Evolutionary conservation across 2,329 filamentous ascomycete species (phyloP).

Genomic region (Lecanicillium sp.): DNA sequence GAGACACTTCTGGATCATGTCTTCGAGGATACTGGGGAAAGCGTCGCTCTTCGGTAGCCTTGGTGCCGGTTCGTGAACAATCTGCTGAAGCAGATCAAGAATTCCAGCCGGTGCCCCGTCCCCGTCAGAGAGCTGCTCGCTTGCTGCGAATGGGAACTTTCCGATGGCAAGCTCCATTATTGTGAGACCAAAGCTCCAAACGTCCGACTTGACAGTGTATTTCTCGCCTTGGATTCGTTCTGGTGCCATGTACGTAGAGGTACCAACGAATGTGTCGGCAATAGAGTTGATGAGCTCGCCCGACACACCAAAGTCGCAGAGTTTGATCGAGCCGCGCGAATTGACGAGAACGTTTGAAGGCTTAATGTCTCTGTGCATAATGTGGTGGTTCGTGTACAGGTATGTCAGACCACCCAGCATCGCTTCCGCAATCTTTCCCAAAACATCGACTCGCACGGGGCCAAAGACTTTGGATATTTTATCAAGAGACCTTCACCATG

Average conservation of each 20-base stretch:
- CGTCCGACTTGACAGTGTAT: conserved; percentile 96
- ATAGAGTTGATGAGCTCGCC: conserved; percentile 97
- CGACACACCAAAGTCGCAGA: conserved; percentile 98
- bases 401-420: conserved; percentile 90
- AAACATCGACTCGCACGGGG: conserved; percentile 87
- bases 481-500: conserved; percentile 67
- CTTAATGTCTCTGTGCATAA: conserved; percentile 99
- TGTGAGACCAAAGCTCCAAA: conserved; percentile 93
- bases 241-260: conserved; percentile 98
- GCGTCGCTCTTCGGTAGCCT: conserved; percentile 94
- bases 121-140: conserved; percentile 60
- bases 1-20: conserved; percentile 95
- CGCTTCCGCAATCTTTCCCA: conserved; percentile 96
- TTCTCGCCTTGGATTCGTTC: conserved; percentile 95
- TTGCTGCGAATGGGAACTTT: conserved; percentile 86
- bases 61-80: conserved; percentile 91
- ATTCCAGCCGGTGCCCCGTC: conserved; percentile 88
- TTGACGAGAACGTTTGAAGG: conserved; percentile 97
- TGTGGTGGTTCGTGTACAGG: conserved; percentile 89
- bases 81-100: conserved; percentile 89
- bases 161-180: conserved; percentile 98
- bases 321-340: conserved; percentile 87
- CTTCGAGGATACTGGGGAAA: conserved; percentile 88
- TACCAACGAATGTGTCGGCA: conserved; percentile 95
- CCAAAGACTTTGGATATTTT: conserved; percentile 91